These are phyloP conservation scores for Spathaspora sp. DNA, from an alignment of 1,139 yeast genomes.

Conservation along the genomic window DNA sequence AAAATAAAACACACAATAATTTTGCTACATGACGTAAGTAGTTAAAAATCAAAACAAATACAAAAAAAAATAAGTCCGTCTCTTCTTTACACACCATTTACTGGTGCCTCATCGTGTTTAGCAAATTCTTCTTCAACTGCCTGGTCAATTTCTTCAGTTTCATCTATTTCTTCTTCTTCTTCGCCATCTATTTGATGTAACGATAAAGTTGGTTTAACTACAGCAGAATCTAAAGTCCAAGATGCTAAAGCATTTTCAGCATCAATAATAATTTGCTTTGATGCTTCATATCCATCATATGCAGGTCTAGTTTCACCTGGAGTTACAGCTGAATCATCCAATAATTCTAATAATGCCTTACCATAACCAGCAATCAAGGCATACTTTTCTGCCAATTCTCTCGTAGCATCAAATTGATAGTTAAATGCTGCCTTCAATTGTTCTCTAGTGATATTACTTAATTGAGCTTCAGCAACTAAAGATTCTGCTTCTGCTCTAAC, in stretches of 20 bases:
- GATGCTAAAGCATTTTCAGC: constrained; percentile 94
- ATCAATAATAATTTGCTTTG: constrained; percentile 95
- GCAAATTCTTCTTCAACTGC: constrained; percentile 47
- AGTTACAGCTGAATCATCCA: constrained; percentile 95
- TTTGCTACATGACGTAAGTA: not conserved
- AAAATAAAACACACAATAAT: not conserved
- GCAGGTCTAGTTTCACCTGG: constrained; percentile 99
- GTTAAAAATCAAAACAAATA: not conserved
- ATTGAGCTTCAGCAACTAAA: constrained; percentile 97
- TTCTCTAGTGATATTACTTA: constrained; percentile 96
- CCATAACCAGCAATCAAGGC: constrained; percentile 99
- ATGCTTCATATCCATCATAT: constrained; percentile 96
- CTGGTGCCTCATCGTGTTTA: constrained; percentile 29
- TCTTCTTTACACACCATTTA: not conserved
- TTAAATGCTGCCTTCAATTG: constrained; percentile 96
- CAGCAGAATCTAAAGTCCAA: constrained; percentile 96
- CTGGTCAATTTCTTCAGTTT: constrained; percentile 48
- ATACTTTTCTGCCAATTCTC: constrained; percentile 94
- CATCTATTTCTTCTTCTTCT: constrained; percentile 47
- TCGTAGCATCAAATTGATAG: constrained; percentile 94
- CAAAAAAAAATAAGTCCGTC: not conserved
- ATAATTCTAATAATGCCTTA: constrained; percentile 90
- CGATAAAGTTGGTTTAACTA: constrained; percentile 90
- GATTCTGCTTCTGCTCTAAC: constrained; percentile 99
- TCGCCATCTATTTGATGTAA: constrained; percentile 68